phyloP scores from a whole-genome alignment of 2,329 filamentous ascomycete species.

The Plenodomus lindquistii region DNA sequence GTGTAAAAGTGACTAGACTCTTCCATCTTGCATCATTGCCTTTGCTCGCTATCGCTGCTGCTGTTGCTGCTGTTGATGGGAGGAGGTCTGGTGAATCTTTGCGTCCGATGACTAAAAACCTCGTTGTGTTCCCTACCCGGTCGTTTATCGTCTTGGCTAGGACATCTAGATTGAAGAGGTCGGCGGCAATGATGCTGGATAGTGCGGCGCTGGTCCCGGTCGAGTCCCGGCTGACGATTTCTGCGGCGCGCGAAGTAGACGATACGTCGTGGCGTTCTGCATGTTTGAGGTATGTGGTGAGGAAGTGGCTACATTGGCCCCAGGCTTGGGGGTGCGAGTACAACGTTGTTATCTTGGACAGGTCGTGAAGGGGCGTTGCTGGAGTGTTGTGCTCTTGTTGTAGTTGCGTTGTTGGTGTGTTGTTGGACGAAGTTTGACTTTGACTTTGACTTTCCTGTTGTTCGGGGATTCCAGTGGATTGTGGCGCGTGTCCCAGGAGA shows the following conservation, averaged over 20 bases:
- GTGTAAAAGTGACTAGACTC: constrained; percentile 73
- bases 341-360: constrained; percentile 70
- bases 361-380: constrained; percentile 24
- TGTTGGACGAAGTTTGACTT: background rate
- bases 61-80: background rate
- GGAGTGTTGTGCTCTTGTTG: constrained; percentile 11
- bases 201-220: constrained; percentile 73
- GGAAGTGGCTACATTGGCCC: constrained; percentile 82
- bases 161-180: constrained; percentile 68
- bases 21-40: background rate
- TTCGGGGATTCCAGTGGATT: background rate
- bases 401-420: background rate
- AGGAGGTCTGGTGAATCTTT: background rate
- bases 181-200: constrained; percentile 73
- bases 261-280: constrained; percentile 82
- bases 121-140: constrained; percentile 73
- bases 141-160: constrained; percentile 75
- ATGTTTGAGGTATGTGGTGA: constrained; percentile 69
- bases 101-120: constrained; percentile 70
- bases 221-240: constrained; percentile 68
- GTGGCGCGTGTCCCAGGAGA: constrained; percentile 62
- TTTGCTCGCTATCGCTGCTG: background rate
- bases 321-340: constrained; percentile 97
- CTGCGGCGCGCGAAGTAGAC: constrained; percentile 83
- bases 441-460: background rate